Base-by-base conservation (phyloP, 306 rosid species). In the Dryas drummondii region DNA sequence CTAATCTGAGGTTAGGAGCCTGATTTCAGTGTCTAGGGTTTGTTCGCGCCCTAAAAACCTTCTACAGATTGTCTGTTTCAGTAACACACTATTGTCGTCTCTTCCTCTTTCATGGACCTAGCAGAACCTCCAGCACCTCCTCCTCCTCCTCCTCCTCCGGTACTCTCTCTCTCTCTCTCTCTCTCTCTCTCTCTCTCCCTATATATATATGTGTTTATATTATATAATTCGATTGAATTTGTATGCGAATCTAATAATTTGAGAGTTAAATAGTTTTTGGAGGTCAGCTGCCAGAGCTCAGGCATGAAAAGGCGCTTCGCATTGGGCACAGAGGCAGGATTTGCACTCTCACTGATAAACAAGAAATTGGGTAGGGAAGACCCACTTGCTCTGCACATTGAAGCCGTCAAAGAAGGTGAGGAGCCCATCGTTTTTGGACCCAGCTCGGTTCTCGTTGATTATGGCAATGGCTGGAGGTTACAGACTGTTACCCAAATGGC, bases 341-440 rank as follows among this genome's bases (percentile, higher is more conserved):
- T 84, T 53, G 96, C 96, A 22, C 86, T 85, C 48, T 66, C 80
- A 15, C 62, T 90, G 22, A 88, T 90, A 5, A 92, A 90, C 76
- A 76, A 85, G 75, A 90, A 79, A 82, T 68, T 83, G 81, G 81
- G 72, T 26, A 41, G 9, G 32, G 60, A 27, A 47, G 48, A 45
- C 46, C 85, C 85, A 17, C 15, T 59, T 52, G 87, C 86, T 66
- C 57, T 79, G 41, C 84, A 88, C 72, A 82, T 92, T 45, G 96
- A 92, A 85, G 96, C 97, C 45, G 79, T 74, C 7, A 90, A 84
- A 79, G 83, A 86, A 60, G 88, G 81, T 0, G 88, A 92, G 67
- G 97, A 86, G 84, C 85, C 97, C 67, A 87, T 92, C n/a, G 84
- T 78, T 72, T 92, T 92, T 19, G 93, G 96, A 6, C 88, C 96